phyloP scores from a whole-genome alignment of 805 yeast species.

The Novakomyces olei region DNA sequence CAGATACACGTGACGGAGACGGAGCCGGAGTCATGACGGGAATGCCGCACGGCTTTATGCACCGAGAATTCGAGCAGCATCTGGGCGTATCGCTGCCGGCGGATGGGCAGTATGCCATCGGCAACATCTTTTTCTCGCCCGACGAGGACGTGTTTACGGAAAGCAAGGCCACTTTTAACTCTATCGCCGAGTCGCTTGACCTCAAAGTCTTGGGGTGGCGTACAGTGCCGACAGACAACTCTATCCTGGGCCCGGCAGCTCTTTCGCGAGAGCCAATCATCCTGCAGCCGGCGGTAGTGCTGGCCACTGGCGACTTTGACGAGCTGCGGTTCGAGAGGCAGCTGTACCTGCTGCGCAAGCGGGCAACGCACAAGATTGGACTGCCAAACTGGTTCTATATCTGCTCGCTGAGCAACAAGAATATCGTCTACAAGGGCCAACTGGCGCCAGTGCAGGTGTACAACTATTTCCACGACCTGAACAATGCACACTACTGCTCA shows the following conservation, averaged over 20 bases:
- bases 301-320: conserved; percentile 32
- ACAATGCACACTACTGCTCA: conserved; percentile 76
- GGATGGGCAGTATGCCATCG: conserved; percentile 78
- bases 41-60: conserved; percentile 71
- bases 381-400: conserved; percentile 94
- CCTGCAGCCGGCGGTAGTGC: conserved; percentile 79
- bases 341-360: conserved; percentile 69
- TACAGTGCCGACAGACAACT: conserved; percentile 80
- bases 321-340: conserved; percentile 58
- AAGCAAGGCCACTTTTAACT: conserved; percentile 57
- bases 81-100: conserved; percentile 48
- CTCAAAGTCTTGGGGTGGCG: conserved; percentile 86
- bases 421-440: conserved; percentile 94
- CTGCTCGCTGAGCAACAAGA: conserved; percentile 69
- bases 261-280: conserved; percentile 77
- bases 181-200: conserved; percentile 53
- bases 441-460: conserved; percentile 91
- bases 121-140: conserved; percentile 82
- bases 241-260: conserved; percentile 86
- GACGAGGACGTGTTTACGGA: conserved; percentile 46
- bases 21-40: conserved; percentile 96
- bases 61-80: conserved; percentile 58
- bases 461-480: conserved; percentile 79
- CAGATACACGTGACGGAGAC: conserved; percentile 92
- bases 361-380: conserved; percentile 75